phyloP scores from a whole-genome alignment of 1,284 basidiomycete species.

The Tremellales sp. region DNA sequence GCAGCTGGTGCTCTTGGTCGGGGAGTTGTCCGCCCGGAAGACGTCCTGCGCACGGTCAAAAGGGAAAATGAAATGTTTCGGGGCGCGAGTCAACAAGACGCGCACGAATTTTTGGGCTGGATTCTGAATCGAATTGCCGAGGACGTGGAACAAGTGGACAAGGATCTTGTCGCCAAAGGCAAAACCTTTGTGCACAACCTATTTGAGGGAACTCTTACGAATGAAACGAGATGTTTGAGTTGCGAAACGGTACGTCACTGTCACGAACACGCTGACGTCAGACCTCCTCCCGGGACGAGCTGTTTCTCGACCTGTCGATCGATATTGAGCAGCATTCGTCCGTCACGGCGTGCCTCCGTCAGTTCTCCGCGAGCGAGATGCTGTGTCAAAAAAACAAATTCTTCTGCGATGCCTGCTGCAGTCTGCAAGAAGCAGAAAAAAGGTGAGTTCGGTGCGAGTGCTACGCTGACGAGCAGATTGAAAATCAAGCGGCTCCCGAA shows the following conservation, averaged over 20 bases:
- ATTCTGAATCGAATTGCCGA: conserved; percentile 89
- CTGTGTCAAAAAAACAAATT: conserved; percentile 97
- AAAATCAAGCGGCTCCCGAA: conserved; percentile 96
- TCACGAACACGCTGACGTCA: conserved; percentile 34
- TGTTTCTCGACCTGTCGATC: conserved; percentile 93
- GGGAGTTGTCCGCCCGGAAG: conserved; percentile 79
- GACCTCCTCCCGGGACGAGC: conserved; percentile 94
- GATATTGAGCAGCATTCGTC: conserved; percentile 98
- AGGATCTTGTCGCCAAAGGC: conserved; percentile 31
- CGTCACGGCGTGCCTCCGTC: conserved; percentile 87
- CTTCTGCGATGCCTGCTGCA: conserved; percentile 95
- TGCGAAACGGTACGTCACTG: conserved; percentile 77
- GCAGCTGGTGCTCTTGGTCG: conserved; percentile 56
- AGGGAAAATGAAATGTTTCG: conserved; percentile 82
- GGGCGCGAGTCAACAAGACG: conserved; percentile 86
- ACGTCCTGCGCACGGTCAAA: conserved; percentile 85
- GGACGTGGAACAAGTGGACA: conserved; percentile 72
- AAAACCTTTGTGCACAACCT: conserved; percentile 84
- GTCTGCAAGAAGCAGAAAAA: conserved; percentile 96
- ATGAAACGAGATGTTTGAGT: conserved; percentile 93
- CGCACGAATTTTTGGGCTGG: conserved; percentile 95
- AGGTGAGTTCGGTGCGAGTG: conserved; percentile 55
- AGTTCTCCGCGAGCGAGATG: conserved; percentile 98
- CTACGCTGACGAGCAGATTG: conserved; percentile 61
- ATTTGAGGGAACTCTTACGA: conserved; percentile 89